These are phyloP conservation scores for Boletus pseudo-olivaceus DNA, from an alignment of 768 basidiomycete genomes.

Conservation along the genomic window DNA sequence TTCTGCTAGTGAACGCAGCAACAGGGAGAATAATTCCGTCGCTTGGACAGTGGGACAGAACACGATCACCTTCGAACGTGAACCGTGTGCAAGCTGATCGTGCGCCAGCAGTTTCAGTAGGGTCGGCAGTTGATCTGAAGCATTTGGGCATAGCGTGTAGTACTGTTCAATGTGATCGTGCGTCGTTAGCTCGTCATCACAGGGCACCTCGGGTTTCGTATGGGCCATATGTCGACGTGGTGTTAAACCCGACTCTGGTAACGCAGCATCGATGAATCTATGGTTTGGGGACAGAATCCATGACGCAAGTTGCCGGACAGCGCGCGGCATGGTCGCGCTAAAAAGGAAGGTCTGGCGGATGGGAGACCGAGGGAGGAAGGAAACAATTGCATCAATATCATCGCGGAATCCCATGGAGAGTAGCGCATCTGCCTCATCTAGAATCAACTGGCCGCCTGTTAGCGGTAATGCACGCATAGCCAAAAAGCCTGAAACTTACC, in stretches of 20 bases:
- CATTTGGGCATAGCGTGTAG: slow-evolving; percentile 66
- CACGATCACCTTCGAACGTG: slow-evolving; percentile 69
- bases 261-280: slow-evolving; percentile 69
- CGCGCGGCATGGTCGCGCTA: slow-evolving; percentile 77
- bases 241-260: slow-evolving; percentile 43
- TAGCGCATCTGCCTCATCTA: slow-evolving; percentile 91
- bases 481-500: slow-evolving; percentile 39
- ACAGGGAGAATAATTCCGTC: slow-evolving; percentile 68
- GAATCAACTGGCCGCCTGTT: slow-evolving; percentile 56
- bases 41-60: slow-evolving; percentile 85
- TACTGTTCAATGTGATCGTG: slow-evolving; percentile 79
- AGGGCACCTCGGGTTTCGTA: neutral
- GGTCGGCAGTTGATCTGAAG: slow-evolving; percentile 73
- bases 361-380: slow-evolving; percentile 55
- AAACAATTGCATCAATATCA: slow-evolving; percentile 73
- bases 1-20: slow-evolving; percentile 51
- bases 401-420: slow-evolving; percentile 91
- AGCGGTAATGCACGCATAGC: neutral
- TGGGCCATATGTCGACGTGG: neutral
- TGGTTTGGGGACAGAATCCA: slow-evolving; percentile 58
- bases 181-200: slow-evolving; percentile 40
- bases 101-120: slow-evolving; percentile 77
- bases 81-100: slow-evolving; percentile 74
- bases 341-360: slow-evolving; percentile 90
- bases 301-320: slow-evolving; percentile 68